Conservation (phyloP, 495 filamentous ascomycete species). For the Entonaema liquescens region DNA sequence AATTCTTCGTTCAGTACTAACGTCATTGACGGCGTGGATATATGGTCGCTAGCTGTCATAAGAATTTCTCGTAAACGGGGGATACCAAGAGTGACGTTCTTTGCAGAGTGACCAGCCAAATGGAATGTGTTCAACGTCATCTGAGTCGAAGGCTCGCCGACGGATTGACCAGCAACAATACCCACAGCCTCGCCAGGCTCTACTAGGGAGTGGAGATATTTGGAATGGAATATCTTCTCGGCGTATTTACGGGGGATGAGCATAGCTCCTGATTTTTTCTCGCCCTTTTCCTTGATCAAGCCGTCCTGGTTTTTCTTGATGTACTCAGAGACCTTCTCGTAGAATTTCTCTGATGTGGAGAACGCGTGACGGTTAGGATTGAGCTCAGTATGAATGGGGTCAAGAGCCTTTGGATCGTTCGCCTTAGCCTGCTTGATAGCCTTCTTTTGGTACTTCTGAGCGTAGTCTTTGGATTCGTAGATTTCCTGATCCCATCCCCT, state of each 20-base stretch:
- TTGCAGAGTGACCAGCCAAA: slow-evolving; percentile 96
- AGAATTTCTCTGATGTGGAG: slow-evolving; percentile 90
- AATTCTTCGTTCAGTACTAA: slow-evolving; percentile 79
- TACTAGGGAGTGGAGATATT: slow-evolving; percentile 92
- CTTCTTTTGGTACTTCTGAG: slow-evolving; percentile 82
- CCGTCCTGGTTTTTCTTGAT: slow-evolving; percentile 78
- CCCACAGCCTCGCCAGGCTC: slow-evolving; percentile 98
- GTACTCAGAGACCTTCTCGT: slow-evolving; percentile 68
- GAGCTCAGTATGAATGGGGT: slow-evolving; percentile 77
- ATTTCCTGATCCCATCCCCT: slow-evolving; percentile 55
- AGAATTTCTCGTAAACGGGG: slow-evolving; percentile 96
- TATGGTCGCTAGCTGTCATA: slow-evolving; percentile 91
- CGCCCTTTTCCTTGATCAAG: slow-evolving; percentile 80
- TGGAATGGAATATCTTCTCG: slow-evolving; percentile 82
- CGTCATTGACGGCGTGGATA: slow-evolving; percentile 93
- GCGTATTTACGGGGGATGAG: slow-evolving; percentile 75
- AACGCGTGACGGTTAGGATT: slow-evolving; percentile 80
- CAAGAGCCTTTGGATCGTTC: slow-evolving; percentile 70
- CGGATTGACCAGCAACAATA: slow-evolving; percentile 93
- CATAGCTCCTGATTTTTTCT: slow-evolving; percentile 47
- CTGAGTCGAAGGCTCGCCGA: slow-evolving; percentile 97
- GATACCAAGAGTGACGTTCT: slow-evolving; percentile 99
- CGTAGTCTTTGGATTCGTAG: slow-evolving; percentile 62
- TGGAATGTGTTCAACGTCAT: slow-evolving; percentile 99
- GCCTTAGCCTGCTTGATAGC: slow-evolving; percentile 76